A percentile compares a stretch with the other conserved stretches of the same genome.
phyloP scores from a whole-genome alignment of 805 yeast species.

The Ogataea pilisensis region DNA sequence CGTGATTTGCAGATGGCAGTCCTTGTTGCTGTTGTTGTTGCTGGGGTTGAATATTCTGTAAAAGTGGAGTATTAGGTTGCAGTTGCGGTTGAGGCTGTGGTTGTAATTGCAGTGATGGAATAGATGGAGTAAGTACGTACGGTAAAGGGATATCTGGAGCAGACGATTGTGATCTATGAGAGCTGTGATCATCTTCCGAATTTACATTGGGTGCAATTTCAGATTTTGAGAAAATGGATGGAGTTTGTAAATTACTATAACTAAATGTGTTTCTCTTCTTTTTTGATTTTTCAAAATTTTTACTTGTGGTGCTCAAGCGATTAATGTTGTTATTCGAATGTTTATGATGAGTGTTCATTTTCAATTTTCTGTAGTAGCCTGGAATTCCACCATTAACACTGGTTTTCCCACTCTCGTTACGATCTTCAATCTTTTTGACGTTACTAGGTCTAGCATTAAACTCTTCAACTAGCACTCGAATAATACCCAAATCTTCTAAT shows the following conservation, averaged over 20 bases:
- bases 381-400: constrained; percentile 33
- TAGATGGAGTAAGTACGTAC: too few species aligned
- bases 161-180: too few species aligned
- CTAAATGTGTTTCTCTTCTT: neutral
- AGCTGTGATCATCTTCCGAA: too few species aligned
- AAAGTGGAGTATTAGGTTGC: too few species aligned
- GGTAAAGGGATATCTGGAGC: too few species aligned
- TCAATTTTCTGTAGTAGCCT: constrained; percentile 25
- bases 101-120: too few species aligned
- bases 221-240: too few species aligned
- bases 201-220: too few species aligned
- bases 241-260: too few species aligned
- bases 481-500: constrained; percentile 38
- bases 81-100: too few species aligned
- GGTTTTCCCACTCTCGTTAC: constrained; percentile 27
- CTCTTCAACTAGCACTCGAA: constrained; percentile 27
- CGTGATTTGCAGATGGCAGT: neutral
- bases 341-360: constrained; percentile 9
- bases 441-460: constrained; percentile 27
- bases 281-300: constrained; percentile 1
- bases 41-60: neutral
- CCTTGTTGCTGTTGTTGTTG: neutral
- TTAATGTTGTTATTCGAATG: neutral
- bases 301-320: neutral
- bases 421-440: constrained; percentile 28